Conservation (phyloP, 1,284 basidiomycete species). For the Tilletia caries region DNA sequence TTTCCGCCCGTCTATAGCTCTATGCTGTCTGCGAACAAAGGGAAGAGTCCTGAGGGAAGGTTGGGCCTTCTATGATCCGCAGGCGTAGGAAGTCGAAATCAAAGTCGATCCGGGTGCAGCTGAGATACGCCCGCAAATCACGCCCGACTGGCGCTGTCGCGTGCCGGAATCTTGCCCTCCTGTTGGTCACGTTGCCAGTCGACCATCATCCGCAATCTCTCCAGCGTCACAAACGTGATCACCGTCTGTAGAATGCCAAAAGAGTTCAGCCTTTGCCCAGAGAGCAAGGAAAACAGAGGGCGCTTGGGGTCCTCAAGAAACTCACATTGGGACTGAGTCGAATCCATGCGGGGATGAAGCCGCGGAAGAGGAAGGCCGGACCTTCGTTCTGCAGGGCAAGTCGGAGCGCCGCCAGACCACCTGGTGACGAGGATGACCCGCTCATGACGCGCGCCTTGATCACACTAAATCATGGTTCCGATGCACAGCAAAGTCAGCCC, state of each 20-base stretch:
- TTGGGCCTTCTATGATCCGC: no score
- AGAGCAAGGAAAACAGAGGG: no score
- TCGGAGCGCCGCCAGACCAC: conserved; percentile 31
- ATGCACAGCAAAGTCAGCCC: neutral
- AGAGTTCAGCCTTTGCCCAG: neutral
- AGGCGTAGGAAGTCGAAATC: no score
- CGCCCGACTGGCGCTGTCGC: neutral
- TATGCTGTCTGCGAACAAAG: no score
- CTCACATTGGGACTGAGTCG: conserved; percentile 42
- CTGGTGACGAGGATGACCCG: conserved; percentile 26
- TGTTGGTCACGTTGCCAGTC: conserved; percentile 25
- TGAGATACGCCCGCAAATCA: no score
- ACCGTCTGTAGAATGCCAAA: conserved; percentile 31
- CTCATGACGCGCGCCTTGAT: conserved; percentile 59
- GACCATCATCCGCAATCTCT: conserved; percentile 41
- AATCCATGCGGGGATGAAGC: conserved; percentile 61
- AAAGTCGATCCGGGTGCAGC: no score
- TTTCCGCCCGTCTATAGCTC: no score
- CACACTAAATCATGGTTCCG: conserved; percentile 41
- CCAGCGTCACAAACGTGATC: conserved; percentile 48
- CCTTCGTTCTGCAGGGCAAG: conserved; percentile 54
- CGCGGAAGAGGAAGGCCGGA: conserved; percentile 59
- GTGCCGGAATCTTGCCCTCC: no score
- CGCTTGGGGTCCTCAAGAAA: neutral
- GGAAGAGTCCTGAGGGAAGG: no score